Base-by-base conservation (phyloP, 1,139 yeast genomes). In the Blastobotrys buckinghamii region DNA sequence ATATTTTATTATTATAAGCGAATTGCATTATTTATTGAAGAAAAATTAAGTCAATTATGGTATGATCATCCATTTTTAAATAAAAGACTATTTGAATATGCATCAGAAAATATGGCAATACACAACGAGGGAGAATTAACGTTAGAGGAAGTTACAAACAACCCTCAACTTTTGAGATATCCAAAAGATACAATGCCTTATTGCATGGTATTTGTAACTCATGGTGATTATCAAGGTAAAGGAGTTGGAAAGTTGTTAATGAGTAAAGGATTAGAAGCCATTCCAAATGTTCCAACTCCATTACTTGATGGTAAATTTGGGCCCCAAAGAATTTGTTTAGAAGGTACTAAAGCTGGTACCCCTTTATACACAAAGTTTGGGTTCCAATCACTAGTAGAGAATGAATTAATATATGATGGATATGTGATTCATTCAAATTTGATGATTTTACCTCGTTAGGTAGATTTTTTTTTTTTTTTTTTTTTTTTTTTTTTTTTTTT, bases 311-410 rank as follows among this genome's bases (percentile, higher is more conserved):
- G 30, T 2, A 34, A 29, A 7, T 16, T 22, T 19, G 47, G 47
- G 5, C 50, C 50, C 1, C 48, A 44, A 32, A 44, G 44, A 33
- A 12, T 39, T 10, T 45, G 39, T 33, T 32, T 48, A 15, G 48
- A 39, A 19, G 42, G 48, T 8, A 29, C 50, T 22, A 39, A 44
- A 4, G 41, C 40, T 8, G 50, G 50, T 13, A 3, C 3, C 2
- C 27, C 22, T n/a, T 34, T 48, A 29, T 48, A 48, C 16, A 17
- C 12, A 13, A 35, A 34, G 27, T 12, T 22, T 8, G 48, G 48
- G n/a, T 45, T 32, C 12, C 32, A 29, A 29, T 6, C 4, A 6
- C 3, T 29, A 3, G 32, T 29, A 3, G 32, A 29, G 12, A 29
- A 29, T 29, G 9, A 6, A 12, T 3, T 29, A 12, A 13, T 2